Base-by-base conservation (phyloP, 345 rosid species). In the Odontarrhena argentea region DNA sequence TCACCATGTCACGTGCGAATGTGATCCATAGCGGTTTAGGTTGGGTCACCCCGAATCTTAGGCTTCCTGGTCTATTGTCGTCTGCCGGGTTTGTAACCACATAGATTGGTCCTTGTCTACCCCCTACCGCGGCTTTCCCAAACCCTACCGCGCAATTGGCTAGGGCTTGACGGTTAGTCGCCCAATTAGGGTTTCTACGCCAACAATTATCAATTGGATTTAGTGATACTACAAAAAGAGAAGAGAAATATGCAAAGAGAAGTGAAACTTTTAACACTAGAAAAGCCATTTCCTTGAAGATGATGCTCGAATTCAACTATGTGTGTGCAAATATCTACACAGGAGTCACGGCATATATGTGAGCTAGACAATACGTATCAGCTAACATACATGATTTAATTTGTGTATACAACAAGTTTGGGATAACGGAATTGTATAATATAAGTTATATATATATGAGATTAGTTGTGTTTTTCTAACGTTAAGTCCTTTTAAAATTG, bases 141-240 rank as follows among this genome's bases (percentile, higher is more conserved):
- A 85, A 94, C 6, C 99, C 99, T n/a, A 88, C 80, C 0, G 81
- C 85, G 8, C 97, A 91, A 42, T 88, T 74, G 2, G 96, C 91
- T 8, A 91, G 74, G 42, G 84, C 79, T 43, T 77, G 76, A 46
- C 96, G 89, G 81, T 88, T 84, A 14, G 62, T 64, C 0, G 80
- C 83, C 99, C 96, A 94, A 24, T 77, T 70, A 8, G 92, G 72
- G 67, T 80, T 81, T 47, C 77, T 57, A 2, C 92, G 86, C 96
- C 99, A 81, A 74, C 99, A 88, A 28, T 88, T 83, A 51, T 92
- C 98, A 44, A 93, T 73, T 2, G 76, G 82, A 37, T 89, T 92
- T 74, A 85, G 77, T 8, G 68, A 54, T 8, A 26, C 63, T 59
- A 52, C 46, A 14, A 67, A 8, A 51, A 18, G 3, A 43, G 50